Percentiles rank a stretch among this genome's conserved stretches.
These are phyloP conservation scores for Volvox africanus DNA, from an alignment of 139 green algal genomes.

Conservation along the genomic window DNA sequence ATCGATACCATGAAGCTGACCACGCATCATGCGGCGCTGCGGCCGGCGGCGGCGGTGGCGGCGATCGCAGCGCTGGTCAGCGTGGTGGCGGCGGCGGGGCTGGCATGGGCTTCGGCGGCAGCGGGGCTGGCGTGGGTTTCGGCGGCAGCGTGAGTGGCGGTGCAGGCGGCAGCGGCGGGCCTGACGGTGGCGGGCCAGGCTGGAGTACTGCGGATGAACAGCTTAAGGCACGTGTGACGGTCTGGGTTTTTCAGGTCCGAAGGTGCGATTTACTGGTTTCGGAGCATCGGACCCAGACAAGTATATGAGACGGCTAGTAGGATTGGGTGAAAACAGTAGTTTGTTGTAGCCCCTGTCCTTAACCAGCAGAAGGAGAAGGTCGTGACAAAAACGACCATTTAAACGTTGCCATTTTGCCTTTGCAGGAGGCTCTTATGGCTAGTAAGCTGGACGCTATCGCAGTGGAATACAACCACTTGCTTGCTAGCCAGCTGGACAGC, in stretches of 20 bases:
- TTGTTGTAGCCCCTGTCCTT: no score
- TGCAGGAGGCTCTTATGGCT: conserved; percentile 81
- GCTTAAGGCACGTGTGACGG: conserved; percentile 20
- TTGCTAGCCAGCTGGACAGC: conserved; percentile 91
- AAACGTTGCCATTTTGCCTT: background rate
- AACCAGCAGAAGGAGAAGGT: no score
- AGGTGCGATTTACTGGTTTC: no score
- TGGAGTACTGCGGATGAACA: conserved; percentile 47
- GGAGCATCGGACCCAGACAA: no score
- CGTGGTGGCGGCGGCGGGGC: background rate
- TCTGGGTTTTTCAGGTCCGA: no score
- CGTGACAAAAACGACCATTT: no score
- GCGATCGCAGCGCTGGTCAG: background rate
- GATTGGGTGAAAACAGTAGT: no score
- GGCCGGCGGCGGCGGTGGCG: background rate
- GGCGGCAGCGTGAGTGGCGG: background rate
- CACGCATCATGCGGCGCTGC: conserved; percentile 17
- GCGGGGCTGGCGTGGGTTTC: background rate
- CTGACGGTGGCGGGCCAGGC: background rate
- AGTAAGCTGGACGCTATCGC: conserved; percentile 85
- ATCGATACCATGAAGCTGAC: conserved; percentile 7
- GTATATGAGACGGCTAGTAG: no score
- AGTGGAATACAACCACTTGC: conserved; percentile 93
- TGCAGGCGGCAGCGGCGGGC: conserved; percentile 1
- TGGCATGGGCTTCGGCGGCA: background rate